Conservation (phyloP, 2,329 filamentous ascomycete genomes). For the Plenodomus biglobosus region DNA sequence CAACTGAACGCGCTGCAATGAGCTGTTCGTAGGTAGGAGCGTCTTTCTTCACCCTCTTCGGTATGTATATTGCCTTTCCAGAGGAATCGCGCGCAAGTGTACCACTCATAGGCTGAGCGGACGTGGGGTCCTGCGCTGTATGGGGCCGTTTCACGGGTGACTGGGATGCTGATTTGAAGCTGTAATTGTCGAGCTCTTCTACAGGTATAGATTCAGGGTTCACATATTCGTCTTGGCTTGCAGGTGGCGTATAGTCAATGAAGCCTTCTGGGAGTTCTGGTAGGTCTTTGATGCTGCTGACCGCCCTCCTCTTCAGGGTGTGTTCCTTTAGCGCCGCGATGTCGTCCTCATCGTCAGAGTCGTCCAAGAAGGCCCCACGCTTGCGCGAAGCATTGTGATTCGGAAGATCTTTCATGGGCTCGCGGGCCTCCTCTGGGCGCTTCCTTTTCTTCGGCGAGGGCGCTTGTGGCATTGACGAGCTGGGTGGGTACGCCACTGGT, state of each 20-base stretch:
- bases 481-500: conserved; percentile 58
- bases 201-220: conserved; percentile 35
- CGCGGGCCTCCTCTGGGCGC: conserved; percentile 29
- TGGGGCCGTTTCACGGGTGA: conserved; percentile 25
- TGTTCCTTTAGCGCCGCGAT: conserved; percentile 45
- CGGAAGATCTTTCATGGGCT: conserved; percentile 37
- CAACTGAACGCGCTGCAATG: conserved; percentile 67
- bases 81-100: conserved; percentile 51
- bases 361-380: conserved; percentile 44
- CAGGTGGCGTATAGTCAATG: conserved; percentile 36
- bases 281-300: conserved; percentile 32
- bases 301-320: conserved; percentile 38
- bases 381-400: conserved; percentile 40
- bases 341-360: conserved; percentile 48
- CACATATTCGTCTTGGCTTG: conserved; percentile 35
- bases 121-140: conserved; percentile 13
- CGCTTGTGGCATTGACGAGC: conserved; percentile 46
- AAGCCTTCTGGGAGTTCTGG: conserved; percentile 25
- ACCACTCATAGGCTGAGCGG: conserved; percentile 22
- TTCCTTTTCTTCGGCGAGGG: conserved; percentile 46
- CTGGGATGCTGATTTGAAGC: conserved; percentile 27
- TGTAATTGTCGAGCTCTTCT: conserved; percentile 32
- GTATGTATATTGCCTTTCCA: conserved; percentile 60
- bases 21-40: conserved; percentile 65
- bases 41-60: conserved; percentile 53